These are phyloP conservation scores for Fagus sylvatica DNA, from an alignment of 306 rosid genomes.

Conservation along the genomic window DNA sequence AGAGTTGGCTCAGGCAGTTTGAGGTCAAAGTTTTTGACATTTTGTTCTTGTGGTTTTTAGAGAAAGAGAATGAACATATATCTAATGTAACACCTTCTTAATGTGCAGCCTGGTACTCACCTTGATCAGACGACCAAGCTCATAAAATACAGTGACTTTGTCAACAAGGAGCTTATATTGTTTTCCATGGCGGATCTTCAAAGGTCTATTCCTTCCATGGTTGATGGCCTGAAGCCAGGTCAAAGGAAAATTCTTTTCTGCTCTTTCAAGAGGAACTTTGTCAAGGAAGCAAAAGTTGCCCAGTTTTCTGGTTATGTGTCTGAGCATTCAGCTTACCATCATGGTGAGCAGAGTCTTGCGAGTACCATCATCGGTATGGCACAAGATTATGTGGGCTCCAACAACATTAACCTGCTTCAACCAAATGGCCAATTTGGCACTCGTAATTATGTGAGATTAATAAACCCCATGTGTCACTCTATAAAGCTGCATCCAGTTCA, in stretches of 20 bases:
- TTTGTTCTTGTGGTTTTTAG: not conserved
- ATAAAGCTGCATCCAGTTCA: not conserved
- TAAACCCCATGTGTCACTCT: not conserved
- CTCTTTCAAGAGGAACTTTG: conserved; percentile 82
- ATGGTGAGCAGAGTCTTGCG: conserved; percentile 90
- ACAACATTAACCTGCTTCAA: conserved; percentile 78
- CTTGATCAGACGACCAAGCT: conserved; percentile 64
- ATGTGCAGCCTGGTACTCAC: conserved; percentile 75
- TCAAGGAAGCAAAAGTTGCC: conserved; percentile 85
- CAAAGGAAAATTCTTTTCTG: conserved; percentile 91
- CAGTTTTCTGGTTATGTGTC: conserved; percentile 92
- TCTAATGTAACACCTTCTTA: conserved; percentile 4
- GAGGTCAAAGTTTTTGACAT: conserved; percentile 53
- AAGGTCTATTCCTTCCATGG: conserved; percentile 92
- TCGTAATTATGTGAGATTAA: conserved; percentile 63
- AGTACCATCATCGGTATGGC: conserved; percentile 91
- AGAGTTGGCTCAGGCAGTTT: conserved; percentile 84
- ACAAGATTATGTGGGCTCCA: conserved; percentile 90
- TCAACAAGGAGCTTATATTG: conserved; percentile 86
- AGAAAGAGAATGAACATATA: not conserved
- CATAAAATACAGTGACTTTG: conserved; percentile 87
- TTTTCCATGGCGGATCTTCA: conserved; percentile 91
- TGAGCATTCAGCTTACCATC: conserved; percentile 92
- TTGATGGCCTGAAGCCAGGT: conserved; percentile 96
- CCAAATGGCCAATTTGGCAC: conserved; percentile 98